Conservation (phyloP, 148 eudicot genomes). For the Gaultheria prostrata region DNA sequence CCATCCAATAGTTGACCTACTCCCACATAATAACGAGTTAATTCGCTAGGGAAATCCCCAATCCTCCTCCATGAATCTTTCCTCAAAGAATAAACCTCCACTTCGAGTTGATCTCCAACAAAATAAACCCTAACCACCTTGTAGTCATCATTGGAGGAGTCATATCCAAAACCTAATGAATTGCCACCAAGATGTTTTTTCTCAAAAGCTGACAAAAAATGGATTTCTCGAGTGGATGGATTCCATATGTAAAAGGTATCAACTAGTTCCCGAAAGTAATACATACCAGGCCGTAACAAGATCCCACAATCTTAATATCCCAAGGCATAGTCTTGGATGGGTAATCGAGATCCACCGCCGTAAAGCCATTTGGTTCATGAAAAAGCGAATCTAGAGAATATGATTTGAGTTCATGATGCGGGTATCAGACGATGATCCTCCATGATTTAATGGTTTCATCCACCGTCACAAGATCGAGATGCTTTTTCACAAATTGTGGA, state of each 20-base stretch:
- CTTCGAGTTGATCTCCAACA: neutral
- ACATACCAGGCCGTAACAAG: conserved; percentile 1
- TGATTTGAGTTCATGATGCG: neutral
- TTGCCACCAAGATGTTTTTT: neutral
- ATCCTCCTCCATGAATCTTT: conserved; percentile 8
- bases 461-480: neutral
- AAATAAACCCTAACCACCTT: neutral
- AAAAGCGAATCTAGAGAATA: neutral
- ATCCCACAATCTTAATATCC: neutral
- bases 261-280: neutral
- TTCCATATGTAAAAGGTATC: neutral
- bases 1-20: neutral
- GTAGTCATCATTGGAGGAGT: conserved; percentile 11
- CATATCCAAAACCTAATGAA: conserved; percentile 7
- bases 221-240: neutral
- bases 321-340: neutral
- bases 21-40: neutral
- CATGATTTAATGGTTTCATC: conserved; percentile 4
- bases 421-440: neutral
- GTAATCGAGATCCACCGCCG: neutral
- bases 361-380: neutral
- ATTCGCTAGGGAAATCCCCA: neutral
- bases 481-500: conserved; percentile 9
- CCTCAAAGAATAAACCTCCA: neutral
- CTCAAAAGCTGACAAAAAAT: neutral